phyloP scores from a whole-genome alignment of 2,329 filamentous ascomycete species.

The Aureobasidium vineae region DNA sequence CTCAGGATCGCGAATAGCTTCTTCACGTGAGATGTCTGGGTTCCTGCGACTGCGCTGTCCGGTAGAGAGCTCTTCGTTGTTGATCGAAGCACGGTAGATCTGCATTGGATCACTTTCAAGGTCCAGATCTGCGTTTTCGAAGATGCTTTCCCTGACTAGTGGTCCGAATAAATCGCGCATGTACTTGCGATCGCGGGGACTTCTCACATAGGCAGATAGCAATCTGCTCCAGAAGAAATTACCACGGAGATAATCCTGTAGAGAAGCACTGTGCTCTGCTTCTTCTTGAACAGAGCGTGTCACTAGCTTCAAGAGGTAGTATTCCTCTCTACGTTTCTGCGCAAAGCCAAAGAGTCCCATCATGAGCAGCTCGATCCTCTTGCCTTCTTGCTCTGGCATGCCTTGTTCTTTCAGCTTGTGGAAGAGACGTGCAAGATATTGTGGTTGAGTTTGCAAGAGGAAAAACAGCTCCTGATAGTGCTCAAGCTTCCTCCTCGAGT shows the following conservation, averaged over 20 bases:
- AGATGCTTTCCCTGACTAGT: slow-evolving; percentile 84
- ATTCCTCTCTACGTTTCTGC: slow-evolving; percentile 94
- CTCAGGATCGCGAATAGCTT: slow-evolving; percentile 94
- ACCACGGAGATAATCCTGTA: slow-evolving; percentile 84
- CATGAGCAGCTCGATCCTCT: slow-evolving; percentile 86
- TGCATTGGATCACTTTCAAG: slow-evolving; percentile 96
- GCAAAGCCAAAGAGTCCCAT: slow-evolving; percentile 98
- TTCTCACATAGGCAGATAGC: slow-evolving; percentile 81
- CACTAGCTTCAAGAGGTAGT: slow-evolving; percentile 89
- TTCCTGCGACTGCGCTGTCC: slow-evolving; percentile 77
- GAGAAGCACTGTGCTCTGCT: slow-evolving; percentile 65
- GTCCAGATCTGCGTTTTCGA: slow-evolving; percentile 87
- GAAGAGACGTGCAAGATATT: slow-evolving; percentile 89
- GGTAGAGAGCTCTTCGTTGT: slow-evolving; percentile 93
- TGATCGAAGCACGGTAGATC: slow-evolving; percentile 93
- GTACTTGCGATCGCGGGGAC: slow-evolving; percentile 88
- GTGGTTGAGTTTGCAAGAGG: slow-evolving; percentile 91
- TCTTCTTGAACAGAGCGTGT: slow-evolving; percentile 81
- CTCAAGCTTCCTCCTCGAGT: slow-evolving; percentile 90
- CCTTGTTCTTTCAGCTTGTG: slow-evolving; percentile 77
- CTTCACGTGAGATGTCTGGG: slow-evolving; percentile 81
- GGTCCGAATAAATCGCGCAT: slow-evolving; percentile 81
- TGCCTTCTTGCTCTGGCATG: slow-evolving; percentile 85
- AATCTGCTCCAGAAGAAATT: slow-evolving; percentile 94
- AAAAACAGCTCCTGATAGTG: slow-evolving; percentile 98